phyloP scores from a whole-genome alignment of 2,329 filamentous ascomycete genomes.

The Dryadomyces quercivorus region DNA sequence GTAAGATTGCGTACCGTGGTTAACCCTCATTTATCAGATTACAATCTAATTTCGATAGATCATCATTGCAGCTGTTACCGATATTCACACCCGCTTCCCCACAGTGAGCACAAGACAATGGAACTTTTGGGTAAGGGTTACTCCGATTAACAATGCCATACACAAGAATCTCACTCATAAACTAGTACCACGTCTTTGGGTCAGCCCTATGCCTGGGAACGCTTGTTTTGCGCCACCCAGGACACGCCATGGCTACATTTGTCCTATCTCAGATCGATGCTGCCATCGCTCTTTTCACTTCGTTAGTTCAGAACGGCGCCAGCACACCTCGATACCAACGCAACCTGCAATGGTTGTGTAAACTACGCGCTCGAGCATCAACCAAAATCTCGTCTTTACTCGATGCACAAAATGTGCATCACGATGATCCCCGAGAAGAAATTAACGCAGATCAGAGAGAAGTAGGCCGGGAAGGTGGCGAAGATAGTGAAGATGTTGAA shows the following conservation, averaged over 20 bases:
- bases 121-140: no score
- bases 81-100: no score
- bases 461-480: not conserved
- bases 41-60: no score
- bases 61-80: no score
- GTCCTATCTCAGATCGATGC: slow-evolving; percentile 4
- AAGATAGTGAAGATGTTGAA: slow-evolving; percentile 1
- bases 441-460: not conserved
- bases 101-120: no score
- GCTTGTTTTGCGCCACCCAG: slow-evolving; percentile 3
- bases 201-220: slow-evolving; percentile 6
- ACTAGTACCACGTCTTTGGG: slow-evolving; percentile 4
- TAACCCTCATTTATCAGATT: no score
- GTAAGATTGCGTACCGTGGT: no score
- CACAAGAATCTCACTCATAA: no score
- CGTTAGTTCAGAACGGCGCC: slow-evolving; percentile 3
- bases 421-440: not conserved
- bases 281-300: slow-evolving; percentile 4
- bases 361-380: not conserved
- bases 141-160: no score
- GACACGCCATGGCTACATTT: slow-evolving; percentile 5
- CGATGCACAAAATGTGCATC: no score
- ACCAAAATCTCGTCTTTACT: not conserved
- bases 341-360: slow-evolving; percentile 5
- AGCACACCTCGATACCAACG: slow-evolving; percentile 3